Percentiles rank a stretch among this genome's conserved stretches.
phyloP scores from a whole-genome alignment of 202 grass and related monocot genomes.

The Schoenoplectus tabernaemontani region DNA sequence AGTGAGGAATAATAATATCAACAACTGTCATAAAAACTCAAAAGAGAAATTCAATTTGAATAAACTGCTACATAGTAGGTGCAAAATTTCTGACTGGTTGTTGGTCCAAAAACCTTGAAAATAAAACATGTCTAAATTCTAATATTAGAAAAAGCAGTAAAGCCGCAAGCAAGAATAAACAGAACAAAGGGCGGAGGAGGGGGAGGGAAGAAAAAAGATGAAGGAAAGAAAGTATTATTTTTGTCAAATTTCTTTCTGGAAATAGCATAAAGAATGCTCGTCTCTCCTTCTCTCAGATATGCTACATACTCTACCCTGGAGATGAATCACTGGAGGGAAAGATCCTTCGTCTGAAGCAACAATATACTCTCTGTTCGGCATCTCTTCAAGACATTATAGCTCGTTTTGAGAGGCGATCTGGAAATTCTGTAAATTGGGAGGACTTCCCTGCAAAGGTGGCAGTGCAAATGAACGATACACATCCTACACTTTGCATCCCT shows the following conservation, averaged over 20 bases:
- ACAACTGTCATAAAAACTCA: not conserved
- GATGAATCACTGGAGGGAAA: slow-evolving; percentile 93
- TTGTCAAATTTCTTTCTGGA: not conserved
- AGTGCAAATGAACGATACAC: slow-evolving; percentile 99
- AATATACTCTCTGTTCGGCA: slow-evolving; percentile 96
- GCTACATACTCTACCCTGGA: slow-evolving; percentile 83
- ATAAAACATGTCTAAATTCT: not conserved
- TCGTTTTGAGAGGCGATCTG: slow-evolving; percentile 75
- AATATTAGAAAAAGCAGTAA: not conserved
- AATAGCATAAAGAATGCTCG: not conserved
- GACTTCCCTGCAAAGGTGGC: slow-evolving; percentile 94
- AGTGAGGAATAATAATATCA: not conserved
- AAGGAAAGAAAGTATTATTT: not conserved
- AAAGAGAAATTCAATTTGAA: not conserved
- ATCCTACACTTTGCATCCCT: slow-evolving; percentile 96
- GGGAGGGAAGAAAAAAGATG: not conserved
- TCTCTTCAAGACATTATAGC: slow-evolving; percentile 96
- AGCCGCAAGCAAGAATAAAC: not conserved
- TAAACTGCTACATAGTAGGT: not conserved
- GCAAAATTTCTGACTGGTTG: not conserved
- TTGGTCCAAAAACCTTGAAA: not conserved
- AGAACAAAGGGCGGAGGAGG: not conserved
- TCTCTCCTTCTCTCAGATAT: slow-evolving; percentile 64
- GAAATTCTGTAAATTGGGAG: slow-evolving; percentile 72
- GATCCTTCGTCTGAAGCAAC: slow-evolving; percentile 88